Conservation (phyloP, 768 basidiomycete genomes). For the Tulasnella sp. region DNA sequence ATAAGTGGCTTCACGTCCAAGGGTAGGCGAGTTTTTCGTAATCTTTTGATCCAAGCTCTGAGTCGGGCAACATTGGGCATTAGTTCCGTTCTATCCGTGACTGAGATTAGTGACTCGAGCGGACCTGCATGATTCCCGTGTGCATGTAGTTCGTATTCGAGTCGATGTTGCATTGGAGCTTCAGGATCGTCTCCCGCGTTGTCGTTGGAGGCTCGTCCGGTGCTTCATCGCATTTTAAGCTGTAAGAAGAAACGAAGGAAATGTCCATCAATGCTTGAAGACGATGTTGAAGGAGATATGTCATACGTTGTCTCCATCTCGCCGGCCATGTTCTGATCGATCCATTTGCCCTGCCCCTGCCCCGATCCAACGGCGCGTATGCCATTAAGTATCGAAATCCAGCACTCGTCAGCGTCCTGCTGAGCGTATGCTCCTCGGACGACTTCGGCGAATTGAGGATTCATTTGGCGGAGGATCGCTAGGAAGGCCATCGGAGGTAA, state of each 20-base stretch:
- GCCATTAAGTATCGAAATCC: constrained; percentile 65
- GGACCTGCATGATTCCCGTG: constrained; percentile 74
- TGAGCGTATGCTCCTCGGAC: constrained; percentile 65
- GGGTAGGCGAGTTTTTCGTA: constrained; percentile 73
- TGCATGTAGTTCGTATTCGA: constrained; percentile 82
- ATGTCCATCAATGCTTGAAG: neutral
- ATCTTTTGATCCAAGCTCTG: constrained; percentile 85
- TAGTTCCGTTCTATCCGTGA: neutral
- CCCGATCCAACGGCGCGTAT: constrained; percentile 43
- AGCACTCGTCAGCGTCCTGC: constrained; percentile 88
- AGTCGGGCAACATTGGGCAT: neutral
- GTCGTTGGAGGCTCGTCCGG: constrained; percentile 68
- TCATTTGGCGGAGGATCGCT: constrained; percentile 58
- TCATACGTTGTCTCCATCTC: constrained; percentile 68
- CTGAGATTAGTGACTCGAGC: constrained; percentile 29
- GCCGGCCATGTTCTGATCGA: constrained; percentile 73
- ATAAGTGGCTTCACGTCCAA: constrained; percentile 80
- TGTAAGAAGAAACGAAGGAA: constrained; percentile 37
- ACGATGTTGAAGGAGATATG: neutral
- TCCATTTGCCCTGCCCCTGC: constrained; percentile 18
- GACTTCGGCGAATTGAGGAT: constrained; percentile 88
- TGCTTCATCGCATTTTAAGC: constrained; percentile 77
- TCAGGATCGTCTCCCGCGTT: constrained; percentile 68
- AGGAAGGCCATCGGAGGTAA: constrained; percentile 71
- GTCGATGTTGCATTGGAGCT: constrained; percentile 92